Evolutionary conservation across 164 flowering plant genomes (phyloP), one percentile per base, ranked within the genome.

Genomic region (Dillenia turbinata): DNA sequence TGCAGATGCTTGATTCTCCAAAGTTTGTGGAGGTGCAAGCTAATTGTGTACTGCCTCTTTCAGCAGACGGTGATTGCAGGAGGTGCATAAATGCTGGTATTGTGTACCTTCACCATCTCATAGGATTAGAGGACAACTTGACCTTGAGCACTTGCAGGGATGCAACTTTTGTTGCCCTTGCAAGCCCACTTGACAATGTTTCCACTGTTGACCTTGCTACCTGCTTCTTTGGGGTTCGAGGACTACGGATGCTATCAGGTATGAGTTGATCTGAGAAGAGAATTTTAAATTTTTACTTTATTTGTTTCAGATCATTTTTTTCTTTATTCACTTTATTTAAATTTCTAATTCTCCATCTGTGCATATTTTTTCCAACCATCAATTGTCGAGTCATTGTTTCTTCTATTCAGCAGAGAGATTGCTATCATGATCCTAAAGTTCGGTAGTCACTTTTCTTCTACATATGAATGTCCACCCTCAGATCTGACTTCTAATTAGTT

Each of bases 121-220:
- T 86, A 17, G 92, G 88, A 57, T 68, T 78, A 11, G 81, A 80
- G 58, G 79, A 75, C 74, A 95, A 90, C 73, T 47, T 85, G 71
- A 92, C 96, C 54, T 71, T 92, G 69, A 95, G 83, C 66, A 88
- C 90, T 53, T 95, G 98, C 75, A 77, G 97, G 17, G 97, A 90
- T 87, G 98, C 99, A 60, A 82, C 92, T 66, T 95, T 85, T 79
- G 87, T 75, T 66, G 76, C 96, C 45, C 80, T 95, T 66, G 89
- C 92, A 49, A 95, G 98, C 76, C 89, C 80, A 74, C 73, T 77
- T 71, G 88, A 83, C 59, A 64, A 76, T 57, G 44, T 33, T 3
- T 83, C 90, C 10, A 73, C 87, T 45, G 57, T 69, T 65, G 78
- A 76, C 40, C 69, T 86, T 63, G 98, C 97, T 43, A 77, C 80